These are phyloP conservation scores for Colletotrichum sublineola DNA, from an alignment of 2,329 filamentous ascomycete species.

Conservation along the genomic window DNA sequence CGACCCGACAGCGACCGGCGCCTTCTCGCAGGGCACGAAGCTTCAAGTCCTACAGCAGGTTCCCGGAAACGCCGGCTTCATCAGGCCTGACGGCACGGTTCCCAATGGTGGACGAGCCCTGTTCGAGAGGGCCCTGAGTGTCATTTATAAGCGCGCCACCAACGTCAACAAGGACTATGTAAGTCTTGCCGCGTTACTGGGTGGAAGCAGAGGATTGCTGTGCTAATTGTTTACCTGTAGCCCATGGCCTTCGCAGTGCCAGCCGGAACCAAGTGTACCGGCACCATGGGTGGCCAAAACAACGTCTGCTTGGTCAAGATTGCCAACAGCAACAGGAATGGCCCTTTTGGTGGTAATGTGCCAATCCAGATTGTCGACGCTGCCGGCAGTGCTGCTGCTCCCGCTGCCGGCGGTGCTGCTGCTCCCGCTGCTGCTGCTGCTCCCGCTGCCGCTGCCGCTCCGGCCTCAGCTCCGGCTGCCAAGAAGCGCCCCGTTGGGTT, in stretches of 20 bases:
- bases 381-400: constrained; percentile 28
- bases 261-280: constrained; percentile 55
- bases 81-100: constrained; percentile 44
- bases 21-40: constrained; percentile 49
- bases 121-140: constrained; percentile 43
- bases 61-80: constrained; percentile 53
- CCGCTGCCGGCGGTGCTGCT: constrained; percentile 5
- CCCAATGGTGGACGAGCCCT: constrained; percentile 24
- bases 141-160: constrained; percentile 47
- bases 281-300: constrained; percentile 49
- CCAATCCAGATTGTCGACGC: constrained; percentile 54
- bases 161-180: constrained; percentile 50
- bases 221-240: constrained; percentile 19
- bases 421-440: constrained; percentile 15
- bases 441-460: not conserved
- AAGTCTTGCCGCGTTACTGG: constrained; percentile 1
- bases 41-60: constrained; percentile 52
- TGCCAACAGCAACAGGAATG: constrained; percentile 55
- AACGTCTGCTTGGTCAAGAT: constrained; percentile 60
- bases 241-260: constrained; percentile 54
- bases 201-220: not conserved
- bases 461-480: constrained; percentile 5
- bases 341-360: constrained; percentile 57
- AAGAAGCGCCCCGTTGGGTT: constrained; percentile 30
- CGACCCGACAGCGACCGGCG: constrained; percentile 54